Evolutionary conservation across 129 eudicot genomes (phyloP).

Genomic region (Chrysanthemum lavandulifolium): DNA sequence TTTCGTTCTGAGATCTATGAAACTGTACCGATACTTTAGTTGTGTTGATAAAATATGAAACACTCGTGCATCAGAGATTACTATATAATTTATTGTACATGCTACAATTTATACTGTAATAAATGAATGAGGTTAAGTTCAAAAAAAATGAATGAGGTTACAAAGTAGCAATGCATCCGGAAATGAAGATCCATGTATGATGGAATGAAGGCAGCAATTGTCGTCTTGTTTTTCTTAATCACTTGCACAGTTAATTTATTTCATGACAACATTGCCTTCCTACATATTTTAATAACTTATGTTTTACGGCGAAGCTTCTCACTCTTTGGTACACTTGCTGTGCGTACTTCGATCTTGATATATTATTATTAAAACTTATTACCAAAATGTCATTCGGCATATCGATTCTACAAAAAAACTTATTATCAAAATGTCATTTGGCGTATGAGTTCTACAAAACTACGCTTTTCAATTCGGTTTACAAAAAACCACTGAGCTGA

Average conservation of each 20-base stretch:
- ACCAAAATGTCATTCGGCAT: no score
- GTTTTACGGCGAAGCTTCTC: no score
- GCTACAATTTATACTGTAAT: background rate
- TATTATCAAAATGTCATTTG: no score
- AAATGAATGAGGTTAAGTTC: background rate
- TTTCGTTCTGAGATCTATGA: slow-evolving; percentile 19
- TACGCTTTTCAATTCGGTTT: no score
- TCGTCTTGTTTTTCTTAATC: slow-evolving; percentile 7
- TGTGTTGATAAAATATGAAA: background rate
- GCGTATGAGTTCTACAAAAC: no score
- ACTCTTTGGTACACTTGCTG: no score
- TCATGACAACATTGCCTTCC: background rate
- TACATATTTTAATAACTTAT: background rate
- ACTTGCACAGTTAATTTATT: background rate
- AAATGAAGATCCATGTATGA: slow-evolving; percentile 22
- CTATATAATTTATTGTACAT: no score
- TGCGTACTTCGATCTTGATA: no score
- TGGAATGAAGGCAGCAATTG: slow-evolving; percentile 20
- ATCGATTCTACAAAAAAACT: no score
- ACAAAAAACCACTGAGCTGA: no score
- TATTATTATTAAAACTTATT: no score
- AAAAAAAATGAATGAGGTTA: background rate
- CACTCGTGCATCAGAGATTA: slow-evolving; percentile 11
- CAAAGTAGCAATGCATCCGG: slow-evolving; percentile 20
- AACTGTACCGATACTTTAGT: background rate